These are phyloP conservation scores for Begonia loranthoides DNA, from an alignment of 306 rosid genomes.

Conservation along the genomic window DNA sequence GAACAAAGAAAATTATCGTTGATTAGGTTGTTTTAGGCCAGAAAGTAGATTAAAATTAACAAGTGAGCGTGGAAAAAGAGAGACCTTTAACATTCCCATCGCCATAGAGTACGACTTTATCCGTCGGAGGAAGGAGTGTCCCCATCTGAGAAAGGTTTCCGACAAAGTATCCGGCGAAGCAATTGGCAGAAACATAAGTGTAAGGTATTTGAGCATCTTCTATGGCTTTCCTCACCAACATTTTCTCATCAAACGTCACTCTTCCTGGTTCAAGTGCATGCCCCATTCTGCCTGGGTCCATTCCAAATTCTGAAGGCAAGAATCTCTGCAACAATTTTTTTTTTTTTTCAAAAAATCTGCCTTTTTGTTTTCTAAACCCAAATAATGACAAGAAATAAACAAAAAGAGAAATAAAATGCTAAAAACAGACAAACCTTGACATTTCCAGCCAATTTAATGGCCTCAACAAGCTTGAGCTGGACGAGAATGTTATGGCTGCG, in stretches of 20 bases:
- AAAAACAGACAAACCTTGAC: slow-evolving; percentile 33
- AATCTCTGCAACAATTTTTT: slow-evolving; percentile 35
- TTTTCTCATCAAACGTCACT: slow-evolving; percentile 74
- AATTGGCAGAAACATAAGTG: slow-evolving; percentile 64
- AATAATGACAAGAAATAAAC: not conserved
- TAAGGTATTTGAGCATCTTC: slow-evolving; percentile 68
- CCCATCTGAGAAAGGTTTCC: slow-evolving; percentile 68
- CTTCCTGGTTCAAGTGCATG: slow-evolving; percentile 84
- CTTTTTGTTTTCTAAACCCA: too few species aligned
- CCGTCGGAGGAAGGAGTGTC: slow-evolving; percentile 45
- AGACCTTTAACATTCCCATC: slow-evolving; percentile 71
- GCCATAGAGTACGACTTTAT: slow-evolving; percentile 48
- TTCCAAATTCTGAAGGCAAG: slow-evolving; percentile 80
- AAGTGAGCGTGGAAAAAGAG: not conserved
- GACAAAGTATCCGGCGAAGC: slow-evolving; percentile 68
- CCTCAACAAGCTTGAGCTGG: slow-evolving; percentile 78
- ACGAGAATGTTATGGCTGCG: slow-evolving; percentile 49
- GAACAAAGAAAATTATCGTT: too few species aligned
- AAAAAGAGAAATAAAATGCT: not conserved
- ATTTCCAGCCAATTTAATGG: slow-evolving; percentile 69
- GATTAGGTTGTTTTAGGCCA: too few species aligned
- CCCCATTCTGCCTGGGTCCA: slow-evolving; percentile 67
- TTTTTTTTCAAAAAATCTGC: too few species aligned
- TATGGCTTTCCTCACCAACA: slow-evolving; percentile 53
- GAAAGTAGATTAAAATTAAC: too few species aligned